A percentile compares a stretch with the other conserved stretches of the same genome.
These are phyloP conservation scores for Pseudodiploospora longispora DNA, from an alignment of 2,329 filamentous ascomycete species.

Conservation along the genomic window DNA sequence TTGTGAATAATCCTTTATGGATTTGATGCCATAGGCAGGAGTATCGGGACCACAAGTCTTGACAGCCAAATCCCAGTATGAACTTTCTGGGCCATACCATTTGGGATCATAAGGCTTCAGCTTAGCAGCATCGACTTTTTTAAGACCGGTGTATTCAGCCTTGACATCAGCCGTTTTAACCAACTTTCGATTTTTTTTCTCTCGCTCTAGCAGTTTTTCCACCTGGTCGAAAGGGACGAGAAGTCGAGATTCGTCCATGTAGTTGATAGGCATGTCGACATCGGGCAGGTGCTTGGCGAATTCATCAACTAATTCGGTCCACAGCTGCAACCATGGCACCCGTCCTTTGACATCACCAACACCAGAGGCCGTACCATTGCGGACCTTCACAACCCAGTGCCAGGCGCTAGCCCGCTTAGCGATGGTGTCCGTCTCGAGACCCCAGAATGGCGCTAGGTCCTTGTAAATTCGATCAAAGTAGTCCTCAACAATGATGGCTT, in stretches of 20 bases:
- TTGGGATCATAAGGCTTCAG: slow-evolving; percentile 34
- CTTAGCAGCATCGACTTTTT: slow-evolving; percentile 25
- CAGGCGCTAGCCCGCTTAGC: slow-evolving; percentile 32
- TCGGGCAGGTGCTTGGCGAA: slow-evolving; percentile 50
- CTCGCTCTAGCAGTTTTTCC: slow-evolving; percentile 39
- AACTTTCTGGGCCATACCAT: slow-evolving; percentile 37
- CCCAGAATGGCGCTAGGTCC: slow-evolving; percentile 55
- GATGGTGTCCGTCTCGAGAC: slow-evolving; percentile 34
- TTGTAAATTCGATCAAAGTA: slow-evolving; percentile 59
- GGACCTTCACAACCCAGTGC: slow-evolving; percentile 39
- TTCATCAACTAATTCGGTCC: slow-evolving; percentile 41
- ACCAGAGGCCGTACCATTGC: slow-evolving; percentile 32
- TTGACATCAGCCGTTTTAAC: slow-evolving; percentile 34
- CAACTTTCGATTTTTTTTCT: slow-evolving; percentile 35
- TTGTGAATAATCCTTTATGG: slow-evolving; percentile 20
- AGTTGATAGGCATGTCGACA: slow-evolving; percentile 60
- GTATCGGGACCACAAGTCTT: slow-evolving; percentile 50
- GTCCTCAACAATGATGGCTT: slow-evolving; percentile 52
- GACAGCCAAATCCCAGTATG: slow-evolving; percentile 53
- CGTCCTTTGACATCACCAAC: slow-evolving; percentile 31
- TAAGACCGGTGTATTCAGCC: slow-evolving; percentile 34
- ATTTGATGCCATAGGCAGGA: slow-evolving; percentile 30
- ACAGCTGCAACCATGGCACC: slow-evolving; percentile 39
- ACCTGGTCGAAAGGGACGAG: slow-evolving; percentile 52
- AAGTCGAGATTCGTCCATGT: slow-evolving; percentile 55